A percentile compares a stretch with the other conserved stretches of the same genome.
These are phyloP conservation scores for Exophiala calicioides DNA, from an alignment of 2,329 filamentous ascomycete genomes.

Conservation along the genomic window DNA sequence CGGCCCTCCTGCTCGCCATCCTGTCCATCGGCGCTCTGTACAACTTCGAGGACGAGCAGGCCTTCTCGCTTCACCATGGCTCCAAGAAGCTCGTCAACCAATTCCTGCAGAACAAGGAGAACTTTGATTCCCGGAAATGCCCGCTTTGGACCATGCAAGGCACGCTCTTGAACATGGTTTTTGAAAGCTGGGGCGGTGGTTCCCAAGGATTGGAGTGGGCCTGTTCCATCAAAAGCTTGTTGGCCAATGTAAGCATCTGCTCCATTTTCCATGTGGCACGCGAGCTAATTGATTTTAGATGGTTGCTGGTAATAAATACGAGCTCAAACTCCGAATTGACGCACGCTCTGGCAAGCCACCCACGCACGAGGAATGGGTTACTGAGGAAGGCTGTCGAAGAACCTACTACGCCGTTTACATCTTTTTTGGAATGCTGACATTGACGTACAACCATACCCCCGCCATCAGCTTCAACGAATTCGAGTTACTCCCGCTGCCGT, in stretches of 20 bases:
- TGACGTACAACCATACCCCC: constrained; percentile 97
- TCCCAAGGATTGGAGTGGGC: constrained; percentile 98
- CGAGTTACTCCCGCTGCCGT: constrained; percentile 86
- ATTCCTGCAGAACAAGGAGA: constrained; percentile 96
- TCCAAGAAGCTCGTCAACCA: constrained; percentile 97
- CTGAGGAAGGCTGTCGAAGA: constrained; percentile 92
- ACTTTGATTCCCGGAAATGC: constrained; percentile 96
- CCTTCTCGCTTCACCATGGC: constrained; percentile 94
- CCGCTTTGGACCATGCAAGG: constrained; percentile 98
- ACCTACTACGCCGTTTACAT: constrained; percentile 99
- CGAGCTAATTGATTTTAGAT: constrained; percentile 55
- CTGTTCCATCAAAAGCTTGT: constrained; percentile 95
- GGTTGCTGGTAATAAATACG: constrained; percentile 96
- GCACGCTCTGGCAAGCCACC: constrained; percentile 75
- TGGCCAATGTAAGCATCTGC: constrained; percentile 69
- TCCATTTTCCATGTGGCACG: neutral
- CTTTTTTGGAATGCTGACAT: constrained; percentile 91
- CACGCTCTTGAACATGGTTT: constrained; percentile 96
- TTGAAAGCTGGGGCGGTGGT: constrained; percentile 98
- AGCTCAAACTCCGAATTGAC: constrained; percentile 89
- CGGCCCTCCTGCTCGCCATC: constrained; percentile 82
- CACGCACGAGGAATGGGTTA: constrained; percentile 86
- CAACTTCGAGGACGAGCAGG: constrained; percentile 94
- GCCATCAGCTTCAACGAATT: constrained; percentile 99
- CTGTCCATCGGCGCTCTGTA: constrained; percentile 95